Percentiles rank a stretch among this genome's conserved stretches.
phyloP scores from a whole-genome alignment of 768 basidiomycete genomes.

The Mycena latifolia region DNA sequence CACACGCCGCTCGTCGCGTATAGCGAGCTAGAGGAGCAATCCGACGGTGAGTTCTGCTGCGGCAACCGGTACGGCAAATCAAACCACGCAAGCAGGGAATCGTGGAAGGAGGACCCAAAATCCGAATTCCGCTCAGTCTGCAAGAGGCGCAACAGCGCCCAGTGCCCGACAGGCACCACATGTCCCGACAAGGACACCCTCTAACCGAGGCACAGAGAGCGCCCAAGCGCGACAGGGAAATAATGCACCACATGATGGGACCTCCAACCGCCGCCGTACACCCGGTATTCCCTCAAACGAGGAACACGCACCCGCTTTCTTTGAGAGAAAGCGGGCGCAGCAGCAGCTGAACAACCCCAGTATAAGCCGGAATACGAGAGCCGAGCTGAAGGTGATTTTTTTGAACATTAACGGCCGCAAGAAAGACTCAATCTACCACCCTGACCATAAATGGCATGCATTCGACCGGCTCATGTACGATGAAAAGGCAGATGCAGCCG shows the following conservation, averaged over 20 bases:
- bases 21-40: not conserved
- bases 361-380: slow-evolving; percentile 4
- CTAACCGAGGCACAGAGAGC: too few species aligned
- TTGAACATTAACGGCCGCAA: not conserved
- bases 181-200: too few species aligned
- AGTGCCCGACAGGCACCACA: too few species aligned
- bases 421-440: not conserved
- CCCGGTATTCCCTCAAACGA: too few species aligned
- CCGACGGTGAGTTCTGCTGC: not conserved
- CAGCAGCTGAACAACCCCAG: slow-evolving; percentile 4
- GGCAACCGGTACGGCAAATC: not conserved
- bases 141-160: too few species aligned
- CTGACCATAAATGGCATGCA: slow-evolving; percentile 25
- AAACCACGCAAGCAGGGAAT: not conserved
- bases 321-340: not conserved
- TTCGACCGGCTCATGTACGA: slow-evolving; percentile 16
- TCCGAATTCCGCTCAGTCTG: not conserved
- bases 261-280: too few species aligned
- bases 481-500: slow-evolving; percentile 12
- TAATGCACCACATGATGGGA: too few species aligned
- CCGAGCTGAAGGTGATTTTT: not conserved
- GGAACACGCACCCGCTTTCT: slow-evolving; percentile 23
- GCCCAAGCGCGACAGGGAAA: too few species aligned
- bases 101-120: not conserved
- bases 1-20: not conserved